Conservation (phyloP, 208 protist genomes). For the Leishmania major region DNA sequence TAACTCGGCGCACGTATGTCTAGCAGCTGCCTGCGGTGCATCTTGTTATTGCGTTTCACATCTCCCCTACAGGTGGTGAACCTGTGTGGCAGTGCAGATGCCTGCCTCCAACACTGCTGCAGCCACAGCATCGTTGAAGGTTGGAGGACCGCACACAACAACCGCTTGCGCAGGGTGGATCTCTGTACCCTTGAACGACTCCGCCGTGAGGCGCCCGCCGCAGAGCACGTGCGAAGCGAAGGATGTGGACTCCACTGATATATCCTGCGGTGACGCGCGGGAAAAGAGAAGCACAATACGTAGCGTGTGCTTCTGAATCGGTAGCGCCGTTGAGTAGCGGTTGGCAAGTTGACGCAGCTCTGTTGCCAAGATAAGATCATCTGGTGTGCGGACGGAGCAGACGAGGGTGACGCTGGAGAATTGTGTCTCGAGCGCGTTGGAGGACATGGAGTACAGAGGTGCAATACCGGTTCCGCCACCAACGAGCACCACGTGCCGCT, state of each 20-base stretch:
- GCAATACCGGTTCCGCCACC: slow-evolving; percentile 67
- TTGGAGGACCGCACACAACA: slow-evolving; percentile 65
- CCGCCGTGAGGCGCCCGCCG: slow-evolving; percentile 12
- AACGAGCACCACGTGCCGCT: slow-evolving; percentile 60
- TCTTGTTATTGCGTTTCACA: neutral
- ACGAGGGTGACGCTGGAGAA: slow-evolving; percentile 58
- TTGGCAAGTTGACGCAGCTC: slow-evolving; percentile 45
- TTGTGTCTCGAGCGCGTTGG: slow-evolving; percentile 41
- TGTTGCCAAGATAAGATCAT: slow-evolving; percentile 41
- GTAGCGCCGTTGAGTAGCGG: slow-evolving; percentile 15
- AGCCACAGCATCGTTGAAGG: slow-evolving; percentile 41
- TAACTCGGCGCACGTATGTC: neutral
- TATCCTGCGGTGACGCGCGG: slow-evolving; percentile 5
- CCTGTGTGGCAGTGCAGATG: slow-evolving; percentile 36
- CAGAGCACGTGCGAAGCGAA: slow-evolving; percentile 12
- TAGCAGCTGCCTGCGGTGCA: neutral
- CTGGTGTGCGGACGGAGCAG: slow-evolving; percentile 37
- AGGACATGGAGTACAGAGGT: slow-evolving; percentile 64
- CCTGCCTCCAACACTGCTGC: slow-evolving; percentile 31
- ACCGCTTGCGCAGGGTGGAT: slow-evolving; percentile 27
- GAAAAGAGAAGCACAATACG: slow-evolving; percentile 15
- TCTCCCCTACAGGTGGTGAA: slow-evolving; percentile 27
- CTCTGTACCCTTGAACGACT: slow-evolving; percentile 1
- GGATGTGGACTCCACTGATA: slow-evolving; percentile 1
- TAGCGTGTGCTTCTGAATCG: slow-evolving; percentile 16